Evolutionary conservation across 2,329 filamentous ascomycete species (phyloP).

Genomic region (Rutstroemia sp.): DNA sequence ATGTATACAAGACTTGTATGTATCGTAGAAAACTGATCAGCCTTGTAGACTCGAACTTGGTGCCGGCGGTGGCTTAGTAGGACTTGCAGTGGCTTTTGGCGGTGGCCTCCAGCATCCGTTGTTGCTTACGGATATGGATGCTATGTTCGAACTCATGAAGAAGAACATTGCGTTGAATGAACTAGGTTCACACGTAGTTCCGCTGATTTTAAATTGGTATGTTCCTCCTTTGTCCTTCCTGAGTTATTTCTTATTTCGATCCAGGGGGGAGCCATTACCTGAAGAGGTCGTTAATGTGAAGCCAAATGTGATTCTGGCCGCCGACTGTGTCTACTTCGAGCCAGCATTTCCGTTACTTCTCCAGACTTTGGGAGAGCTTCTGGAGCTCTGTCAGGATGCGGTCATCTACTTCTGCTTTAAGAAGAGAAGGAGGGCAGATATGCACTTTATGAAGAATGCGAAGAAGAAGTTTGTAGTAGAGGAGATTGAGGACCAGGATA

Average conservation of each 20-base stretch:
- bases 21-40: background rate
- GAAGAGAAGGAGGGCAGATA: slow-evolving; percentile 74
- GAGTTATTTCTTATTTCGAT: background rate
- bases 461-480: slow-evolving; percentile 58
- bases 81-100: slow-evolving; percentile 51
- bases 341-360: slow-evolving; percentile 86
- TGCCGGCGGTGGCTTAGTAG: slow-evolving; percentile 84
- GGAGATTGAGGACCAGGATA: slow-evolving; percentile 55
- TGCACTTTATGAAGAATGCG: slow-evolving; percentile 66
- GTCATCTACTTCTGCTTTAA: slow-evolving; percentile 86
- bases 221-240: slow-evolving; percentile 24
- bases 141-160: slow-evolving; percentile 81
- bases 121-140: slow-evolving; percentile 77
- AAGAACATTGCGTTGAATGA: slow-evolving; percentile 80
- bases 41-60: slow-evolving; percentile 78
- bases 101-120: slow-evolving; percentile 50
- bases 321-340: slow-evolving; percentile 96
- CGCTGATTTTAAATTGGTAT: slow-evolving; percentile 75
- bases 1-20: background rate
- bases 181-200: slow-evolving; percentile 54
- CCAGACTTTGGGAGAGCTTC: slow-evolving; percentile 65
- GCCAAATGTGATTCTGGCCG: slow-evolving; percentile 81
- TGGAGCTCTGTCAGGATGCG: slow-evolving; percentile 61
- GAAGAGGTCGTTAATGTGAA: slow-evolving; percentile 44
- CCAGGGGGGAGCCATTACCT: slow-evolving; percentile 54